Conservation (phyloP, 768 basidiomycete species). For the Gyrodon lividus region DNA sequence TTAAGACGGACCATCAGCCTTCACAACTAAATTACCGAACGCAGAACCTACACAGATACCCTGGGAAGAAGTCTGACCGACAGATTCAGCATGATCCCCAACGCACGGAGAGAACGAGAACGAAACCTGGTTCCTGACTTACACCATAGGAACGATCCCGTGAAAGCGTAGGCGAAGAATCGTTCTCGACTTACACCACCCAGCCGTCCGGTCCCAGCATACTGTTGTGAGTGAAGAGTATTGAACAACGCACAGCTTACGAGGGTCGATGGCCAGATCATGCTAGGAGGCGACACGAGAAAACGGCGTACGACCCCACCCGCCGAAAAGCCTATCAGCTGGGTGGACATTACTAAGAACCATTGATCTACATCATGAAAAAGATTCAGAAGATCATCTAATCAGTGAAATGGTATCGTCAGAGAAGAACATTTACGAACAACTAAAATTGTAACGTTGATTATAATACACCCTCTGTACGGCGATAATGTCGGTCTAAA, state of each 20-base stretch:
- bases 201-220: slow-evolving; percentile 59
- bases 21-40: not conserved
- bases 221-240: slow-evolving; percentile 69
- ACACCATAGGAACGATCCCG: slow-evolving; percentile 62
- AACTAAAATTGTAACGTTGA: slow-evolving; percentile 59
- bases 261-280: slow-evolving; percentile 79
- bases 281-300: slow-evolving; percentile 54
- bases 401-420: slow-evolving; percentile 2
- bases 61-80: slow-evolving; percentile 41
- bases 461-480: slow-evolving; percentile 74
- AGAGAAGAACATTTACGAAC: slow-evolving; percentile 32
- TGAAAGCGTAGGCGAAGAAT: slow-evolving; percentile 71
- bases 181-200: slow-evolving; percentile 71
- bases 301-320: slow-evolving; percentile 76
- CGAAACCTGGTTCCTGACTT: slow-evolving; percentile 18
- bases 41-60: slow-evolving; percentile 39
- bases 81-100: slow-evolving; percentile 10
- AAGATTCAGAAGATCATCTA: not conserved
- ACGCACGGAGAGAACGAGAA: not conserved
- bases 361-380: slow-evolving; percentile 58
- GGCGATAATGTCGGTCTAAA: slow-evolving; percentile 66
- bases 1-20: slow-evolving; percentile 19
- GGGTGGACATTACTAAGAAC: slow-evolving; percentile 74
- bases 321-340: slow-evolving; percentile 81
- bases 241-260: slow-evolving; percentile 77